These are phyloP conservation scores for Guyanaporus albipodus DNA, from an alignment of 768 basidiomycete genomes.

Conservation along the genomic window DNA sequence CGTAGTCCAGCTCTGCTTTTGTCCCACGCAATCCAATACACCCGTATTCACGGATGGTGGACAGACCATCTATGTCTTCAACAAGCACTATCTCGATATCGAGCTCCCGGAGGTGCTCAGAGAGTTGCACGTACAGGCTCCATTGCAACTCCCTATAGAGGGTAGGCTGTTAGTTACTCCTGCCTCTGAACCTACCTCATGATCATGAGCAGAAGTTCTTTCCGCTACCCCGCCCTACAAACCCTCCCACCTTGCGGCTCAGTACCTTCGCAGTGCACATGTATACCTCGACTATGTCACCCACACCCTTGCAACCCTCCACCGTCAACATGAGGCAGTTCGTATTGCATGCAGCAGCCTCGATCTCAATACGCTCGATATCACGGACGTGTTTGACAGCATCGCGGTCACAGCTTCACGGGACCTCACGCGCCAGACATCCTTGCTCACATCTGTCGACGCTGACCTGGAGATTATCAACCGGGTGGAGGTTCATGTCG, in stretches of 20 bases:
- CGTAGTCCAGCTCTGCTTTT: neutral
- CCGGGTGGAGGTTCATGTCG: slow-evolving; percentile 63
- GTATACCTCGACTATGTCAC: slow-evolving; percentile 61
- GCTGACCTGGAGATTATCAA: slow-evolving; percentile 70
- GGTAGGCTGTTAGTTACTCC: slow-evolving; percentile 37
- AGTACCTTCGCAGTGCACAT: slow-evolving; percentile 61
- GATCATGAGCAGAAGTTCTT: slow-evolving; percentile 44
- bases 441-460: slow-evolving; percentile 58
- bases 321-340: slow-evolving; percentile 64
- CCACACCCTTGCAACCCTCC: slow-evolving; percentile 48
- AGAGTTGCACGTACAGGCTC: slow-evolving; percentile 58
- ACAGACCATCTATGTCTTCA: slow-evolving; percentile 78
- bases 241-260: slow-evolving; percentile 60
- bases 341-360: slow-evolving; percentile 70
- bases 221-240: slow-evolving; percentile 70
- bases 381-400: slow-evolving; percentile 65
- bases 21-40: neutral
- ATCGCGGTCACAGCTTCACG: slow-evolving; percentile 50
- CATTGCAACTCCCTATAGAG: slow-evolving; percentile 67
- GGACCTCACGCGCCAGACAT: slow-evolving; percentile 65
- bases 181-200: neutral
- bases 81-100: slow-evolving; percentile 73
- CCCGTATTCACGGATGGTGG: slow-evolving; percentile 11
- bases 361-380: slow-evolving; percentile 67
- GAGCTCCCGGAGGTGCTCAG: slow-evolving; percentile 61